Base-by-base conservation (phyloP, 352 stramenopile species). In the Ophiocytium majus region DNA sequence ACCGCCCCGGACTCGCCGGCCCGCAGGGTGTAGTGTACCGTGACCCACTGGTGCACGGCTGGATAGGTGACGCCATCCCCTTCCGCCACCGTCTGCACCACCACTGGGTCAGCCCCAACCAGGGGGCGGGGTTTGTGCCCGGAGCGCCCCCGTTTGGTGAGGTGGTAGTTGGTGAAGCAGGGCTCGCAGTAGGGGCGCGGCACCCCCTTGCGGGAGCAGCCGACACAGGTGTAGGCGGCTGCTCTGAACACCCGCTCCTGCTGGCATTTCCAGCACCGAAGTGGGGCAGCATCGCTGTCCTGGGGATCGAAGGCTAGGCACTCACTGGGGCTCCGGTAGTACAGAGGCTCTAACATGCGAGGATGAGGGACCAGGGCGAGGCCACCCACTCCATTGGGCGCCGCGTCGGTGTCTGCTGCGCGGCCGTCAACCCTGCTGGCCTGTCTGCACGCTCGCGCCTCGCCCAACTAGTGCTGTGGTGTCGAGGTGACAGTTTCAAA, bases 21-120 rank as follows among this genome's bases (percentile, higher is more conserved):
- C n/a, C 76, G 86, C n/a, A 89, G 50, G n/a, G 79, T 87, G 71
- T 89, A 89, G 82, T 89, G 82, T 14, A 89, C 57, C 32, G 79
- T 87, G 1, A 89, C 86, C 86, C 86, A 89, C 63, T 89, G 81
- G 63, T 89, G 81, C 63, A 86, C 83, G 57, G 82, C 83, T 17
- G 84, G 66, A 76, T 89, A 89, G 10, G 83, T 89, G 37, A 63
- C 35, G 37, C 63, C 63, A 36, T 89, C 84, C 17, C 86, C 86
- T 50, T 89, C 84, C 57, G 57, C 79, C 14, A 89, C 33, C 43
- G 83, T 89, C 74, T 89, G 76, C 35, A 89, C 86, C 28, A 82
- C 84, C 28, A 89, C 85, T 28, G 86, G 84, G 43, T 89, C 83
- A 1, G 78, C 86, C 36, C 57, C 66, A 0, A 89, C 83, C 19